Conservation (phyloP, 2,329 filamentous ascomycete genomes). For the Trichoderma pleuroti region DNA sequence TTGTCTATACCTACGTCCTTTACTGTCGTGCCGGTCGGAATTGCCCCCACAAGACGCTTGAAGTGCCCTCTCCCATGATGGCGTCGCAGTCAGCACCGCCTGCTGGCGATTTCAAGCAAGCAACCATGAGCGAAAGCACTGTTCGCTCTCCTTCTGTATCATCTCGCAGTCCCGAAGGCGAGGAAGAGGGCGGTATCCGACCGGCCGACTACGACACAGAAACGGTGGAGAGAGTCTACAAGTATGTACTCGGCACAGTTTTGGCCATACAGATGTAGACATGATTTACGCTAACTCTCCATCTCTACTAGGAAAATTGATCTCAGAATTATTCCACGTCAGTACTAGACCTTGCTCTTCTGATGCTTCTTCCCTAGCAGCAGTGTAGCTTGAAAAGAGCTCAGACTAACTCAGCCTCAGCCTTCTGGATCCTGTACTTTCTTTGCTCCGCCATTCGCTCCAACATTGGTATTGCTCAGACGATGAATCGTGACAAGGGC, state of each 20-base stretch:
- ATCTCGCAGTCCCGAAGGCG: constrained; percentile 1
- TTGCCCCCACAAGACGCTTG: background rate
- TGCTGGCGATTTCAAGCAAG: constrained; percentile 15
- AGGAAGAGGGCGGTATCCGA: constrained; percentile 32
- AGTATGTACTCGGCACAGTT: constrained; percentile 26
- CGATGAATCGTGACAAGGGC: constrained; percentile 70
- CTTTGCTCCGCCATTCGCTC: constrained; percentile 87
- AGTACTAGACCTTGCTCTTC: constrained; percentile 13
- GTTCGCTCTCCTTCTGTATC: background rate
- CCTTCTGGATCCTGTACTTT: constrained; percentile 90
- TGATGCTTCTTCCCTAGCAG: background rate
- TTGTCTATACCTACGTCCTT: background rate
- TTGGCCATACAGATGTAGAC: background rate
- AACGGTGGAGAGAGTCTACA: constrained; percentile 54
- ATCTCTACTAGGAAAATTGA: constrained; percentile 49
- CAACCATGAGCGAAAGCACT: background rate
- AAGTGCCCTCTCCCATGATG: background rate
- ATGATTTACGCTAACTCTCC: background rate
- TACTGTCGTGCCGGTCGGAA: constrained; percentile 18
- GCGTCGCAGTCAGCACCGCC: constrained; percentile 7
- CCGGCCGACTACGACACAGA: constrained; percentile 46
- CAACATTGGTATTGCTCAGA: constrained; percentile 90
- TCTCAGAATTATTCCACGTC: constrained; percentile 57
- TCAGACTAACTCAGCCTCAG: constrained; percentile 34
- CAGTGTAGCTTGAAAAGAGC: background rate